Evolutionary conservation across 768 basidiomycete genomes (phyloP).

Genomic region (Termitomyces heimii): DNA sequence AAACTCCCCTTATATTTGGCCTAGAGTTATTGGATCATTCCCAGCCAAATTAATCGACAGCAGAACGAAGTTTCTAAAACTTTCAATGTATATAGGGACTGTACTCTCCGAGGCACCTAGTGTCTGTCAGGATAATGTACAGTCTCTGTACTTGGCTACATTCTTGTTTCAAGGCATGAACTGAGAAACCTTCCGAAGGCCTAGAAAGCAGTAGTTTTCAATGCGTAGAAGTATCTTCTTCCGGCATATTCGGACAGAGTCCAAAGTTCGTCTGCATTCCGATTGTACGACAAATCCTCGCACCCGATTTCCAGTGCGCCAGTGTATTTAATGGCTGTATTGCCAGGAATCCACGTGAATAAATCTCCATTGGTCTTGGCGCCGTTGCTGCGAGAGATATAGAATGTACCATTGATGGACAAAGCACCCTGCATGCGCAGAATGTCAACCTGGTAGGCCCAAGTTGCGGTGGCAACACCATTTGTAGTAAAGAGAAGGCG

Average conservation of each 20-base stretch:
- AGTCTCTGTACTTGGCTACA: not conserved
- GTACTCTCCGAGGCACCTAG: not conserved
- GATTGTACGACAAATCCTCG: conserved; percentile 9
- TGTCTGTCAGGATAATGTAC: not conserved
- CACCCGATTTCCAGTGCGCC: conserved; percentile 3
- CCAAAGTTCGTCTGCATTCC: conserved; percentile 9
- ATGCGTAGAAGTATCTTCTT: conserved; percentile 4
- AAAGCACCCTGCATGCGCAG: conserved; percentile 11
- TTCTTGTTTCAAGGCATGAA: not conserved
- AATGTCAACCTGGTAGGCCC: conserved; percentile 12
- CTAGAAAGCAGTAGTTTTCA: conserved; percentile 7
- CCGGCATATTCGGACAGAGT: conserved; percentile 7
- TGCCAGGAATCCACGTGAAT: conserved; percentile 8
- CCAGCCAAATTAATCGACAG: not conserved
- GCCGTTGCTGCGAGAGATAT: conserved; percentile 11
- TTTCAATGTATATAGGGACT: not conserved
- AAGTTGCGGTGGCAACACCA: conserved; percentile 9
- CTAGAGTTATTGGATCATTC: not conserved
- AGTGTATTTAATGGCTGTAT: not conserved
- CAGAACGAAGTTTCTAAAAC: not conserved
- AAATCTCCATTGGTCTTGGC: conserved; percentile 7
- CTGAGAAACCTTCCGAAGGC: not conserved
- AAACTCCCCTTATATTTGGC: not conserved
- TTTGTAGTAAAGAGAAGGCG: conserved; percentile 7
- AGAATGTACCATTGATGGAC: conserved; percentile 11